Base-by-base conservation (phyloP, 2,329 filamentous ascomycete genomes). In the Nemania bipapillata region DNA sequence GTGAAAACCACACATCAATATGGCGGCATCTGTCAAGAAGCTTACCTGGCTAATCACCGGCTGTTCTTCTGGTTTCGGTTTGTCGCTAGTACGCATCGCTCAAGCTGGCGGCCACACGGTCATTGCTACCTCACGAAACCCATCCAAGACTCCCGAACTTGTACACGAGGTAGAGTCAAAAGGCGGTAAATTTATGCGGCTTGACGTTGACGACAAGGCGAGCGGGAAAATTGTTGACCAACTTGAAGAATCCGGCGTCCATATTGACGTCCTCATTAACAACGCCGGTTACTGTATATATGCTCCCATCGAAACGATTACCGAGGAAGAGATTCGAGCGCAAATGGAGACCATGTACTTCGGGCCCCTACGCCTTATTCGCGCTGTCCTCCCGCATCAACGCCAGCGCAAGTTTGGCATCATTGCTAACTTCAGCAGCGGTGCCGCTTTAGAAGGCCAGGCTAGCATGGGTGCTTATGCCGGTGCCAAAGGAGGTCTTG, bases 41-140 rank as follows among this genome's bases (percentile, higher is more conserved):
- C 2, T 1, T 71, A 79, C 76, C 3, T 81, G 79, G 79, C 59
- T 83, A 12, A 78, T 84, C 37, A 83, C 82, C 1, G 81, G 81
- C 47, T 81, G 80, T 70, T 82, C 81, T 9, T 82, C 79, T 53
- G 82, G 81, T 28, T 83, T 83, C 42, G 82, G 81, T 24, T 75
- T 79, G 49, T 53, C 73, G 4, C 72, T 83, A 20, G 79, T 79
- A 4, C 77, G 78, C n/a, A 77, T 80, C 54, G 76, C 83, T 40
- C 72, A 79, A 6, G 74, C 76, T 24, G 70, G 72, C 3, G 82
- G 80, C 0, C 78, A 83, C 50, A 79, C 79, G 32, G 78, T 82
- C 17, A 80, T 83, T 56, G 81, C 82, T 0, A 82, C 82, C 1
- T 80, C 80, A 0, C 80, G 82, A 1, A 77, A 80, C 32, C n/a